A percentile compares a stretch with the other conserved stretches of the same genome.
Evolutionary conservation across 768 basidiomycete genomes (phyloP).

Genomic region (Lanmaoa rubissima): DNA sequence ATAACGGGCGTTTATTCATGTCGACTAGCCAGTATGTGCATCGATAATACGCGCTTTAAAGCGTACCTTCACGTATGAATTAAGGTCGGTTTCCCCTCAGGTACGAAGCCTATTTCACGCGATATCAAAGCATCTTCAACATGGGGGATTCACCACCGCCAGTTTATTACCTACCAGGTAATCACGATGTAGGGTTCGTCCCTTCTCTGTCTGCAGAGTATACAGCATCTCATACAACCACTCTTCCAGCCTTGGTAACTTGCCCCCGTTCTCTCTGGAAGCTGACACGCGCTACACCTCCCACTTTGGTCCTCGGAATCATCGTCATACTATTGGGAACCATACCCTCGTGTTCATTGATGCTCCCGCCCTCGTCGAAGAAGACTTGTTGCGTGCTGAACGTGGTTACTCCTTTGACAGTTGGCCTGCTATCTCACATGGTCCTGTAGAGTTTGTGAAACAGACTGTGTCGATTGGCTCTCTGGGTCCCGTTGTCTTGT

Average conservation of each 20-base stretch:
- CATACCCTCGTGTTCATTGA: slow-evolving; percentile 74
- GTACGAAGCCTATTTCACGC: slow-evolving; percentile 65
- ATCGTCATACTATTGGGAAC: slow-evolving; percentile 60
- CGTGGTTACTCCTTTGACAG: slow-evolving; percentile 40
- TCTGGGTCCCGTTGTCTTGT: slow-evolving; percentile 58
- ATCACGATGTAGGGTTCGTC: slow-evolving; percentile 81
- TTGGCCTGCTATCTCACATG: slow-evolving; percentile 49
- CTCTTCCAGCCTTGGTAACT: slow-evolving; percentile 28
- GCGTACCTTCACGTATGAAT: not conserved
- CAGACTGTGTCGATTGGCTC: slow-evolving; percentile 31
- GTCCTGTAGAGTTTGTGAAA: slow-evolving; percentile 55
- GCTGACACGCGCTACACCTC: slow-evolving; percentile 58
- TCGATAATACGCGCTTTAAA: not conserved
- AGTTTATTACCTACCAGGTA: slow-evolving; percentile 79
- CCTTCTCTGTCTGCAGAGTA: slow-evolving; percentile 1
- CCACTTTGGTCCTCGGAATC: slow-evolving; percentile 76
- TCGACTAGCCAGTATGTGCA: slow-evolving; percentile 62
- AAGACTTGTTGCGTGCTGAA: slow-evolving; percentile 54
- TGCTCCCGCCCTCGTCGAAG: slow-evolving; percentile 70
- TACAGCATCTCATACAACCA: slow-evolving; percentile 1
- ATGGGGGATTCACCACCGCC: slow-evolving; percentile 43
- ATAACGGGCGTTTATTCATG: slow-evolving; percentile 70
- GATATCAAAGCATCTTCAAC: slow-evolving; percentile 73
- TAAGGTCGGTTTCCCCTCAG: slow-evolving; percentile 40
- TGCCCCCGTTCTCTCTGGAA: slow-evolving; percentile 37